Evolutionary conservation across 306 rosid species (phyloP).

Genomic region (Vigna reflexopilosa): DNA sequence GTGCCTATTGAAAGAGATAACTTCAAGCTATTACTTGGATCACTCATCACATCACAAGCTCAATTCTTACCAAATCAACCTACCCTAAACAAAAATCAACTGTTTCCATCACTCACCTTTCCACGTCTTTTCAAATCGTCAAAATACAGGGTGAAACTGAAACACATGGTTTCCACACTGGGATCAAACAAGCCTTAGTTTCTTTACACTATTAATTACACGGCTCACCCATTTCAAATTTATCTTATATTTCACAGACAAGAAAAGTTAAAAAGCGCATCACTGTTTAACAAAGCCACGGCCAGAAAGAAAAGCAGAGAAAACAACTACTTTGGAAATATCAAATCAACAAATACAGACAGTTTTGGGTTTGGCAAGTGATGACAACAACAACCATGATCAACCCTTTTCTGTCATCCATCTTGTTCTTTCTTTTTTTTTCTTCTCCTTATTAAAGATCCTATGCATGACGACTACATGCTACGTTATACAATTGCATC

Average conservation of each 20-base stretch:
- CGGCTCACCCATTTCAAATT: slow-evolving; percentile 37
- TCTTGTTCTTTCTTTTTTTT: neutral
- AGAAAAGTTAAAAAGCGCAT: slow-evolving; percentile 15
- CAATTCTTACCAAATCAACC: slow-evolving; percentile 29
- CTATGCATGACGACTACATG: slow-evolving; percentile 42
- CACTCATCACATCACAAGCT: slow-evolving; percentile 24
- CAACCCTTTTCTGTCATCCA: neutral
- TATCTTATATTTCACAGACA: slow-evolving; percentile 60
- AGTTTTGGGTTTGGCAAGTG: slow-evolving; percentile 18
- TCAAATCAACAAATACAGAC: slow-evolving; percentile 42
- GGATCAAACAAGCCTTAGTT: slow-evolving; percentile 29
- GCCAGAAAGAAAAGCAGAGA: slow-evolving; percentile 15
- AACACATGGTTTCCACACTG: slow-evolving; percentile 43
- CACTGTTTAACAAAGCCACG: slow-evolving; percentile 33
- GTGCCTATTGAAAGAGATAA: slow-evolving; percentile 45
- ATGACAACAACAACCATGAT: neutral
- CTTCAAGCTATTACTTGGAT: neutral
- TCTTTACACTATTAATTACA: slow-evolving; percentile 39
- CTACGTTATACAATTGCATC: slow-evolving; percentile 6
- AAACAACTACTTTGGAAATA: slow-evolving; percentile 45
- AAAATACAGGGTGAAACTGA: slow-evolving; percentile 18
- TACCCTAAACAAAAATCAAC: slow-evolving; percentile 2
- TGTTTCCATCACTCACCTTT: slow-evolving; percentile 40
- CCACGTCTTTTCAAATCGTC: slow-evolving; percentile 42
- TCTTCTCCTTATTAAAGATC: neutral